Evolutionary conservation across 805 yeast species (phyloP).

Genomic region (Kazachstania taianensis): DNA sequence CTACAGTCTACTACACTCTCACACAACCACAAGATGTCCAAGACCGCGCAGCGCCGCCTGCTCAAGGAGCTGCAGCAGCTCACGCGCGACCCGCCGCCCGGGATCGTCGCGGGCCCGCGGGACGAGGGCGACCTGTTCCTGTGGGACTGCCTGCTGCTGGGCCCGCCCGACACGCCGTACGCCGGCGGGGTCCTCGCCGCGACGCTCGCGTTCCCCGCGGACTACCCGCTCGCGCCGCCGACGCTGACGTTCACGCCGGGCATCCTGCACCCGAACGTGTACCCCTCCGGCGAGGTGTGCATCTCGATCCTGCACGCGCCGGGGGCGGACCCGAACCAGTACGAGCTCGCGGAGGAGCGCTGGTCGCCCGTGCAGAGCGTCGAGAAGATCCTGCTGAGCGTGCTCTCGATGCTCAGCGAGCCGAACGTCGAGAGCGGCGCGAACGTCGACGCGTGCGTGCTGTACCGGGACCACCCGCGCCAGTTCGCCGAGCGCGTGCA

Average conservation of each 20-base stretch:
- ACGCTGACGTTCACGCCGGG: slow-evolving; percentile 67
- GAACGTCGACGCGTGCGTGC: slow-evolving; percentile 64
- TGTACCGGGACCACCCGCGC: slow-evolving; percentile 80
- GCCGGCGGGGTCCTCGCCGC: slow-evolving; percentile 87
- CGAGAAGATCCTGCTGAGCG: slow-evolving; percentile 89
- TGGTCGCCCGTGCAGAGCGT: slow-evolving; percentile 98
- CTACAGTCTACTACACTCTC: background rate
- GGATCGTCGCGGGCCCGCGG: slow-evolving; percentile 87
- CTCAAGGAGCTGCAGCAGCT: slow-evolving; percentile 85
- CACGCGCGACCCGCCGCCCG: slow-evolving; percentile 82
- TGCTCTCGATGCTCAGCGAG: slow-evolving; percentile 92
- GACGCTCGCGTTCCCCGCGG: slow-evolving; percentile 56
- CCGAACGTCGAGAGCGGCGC: slow-evolving; percentile 97
- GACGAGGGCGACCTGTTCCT: slow-evolving; percentile 60
- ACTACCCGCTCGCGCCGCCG: slow-evolving; percentile 80
- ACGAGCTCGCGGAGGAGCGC: slow-evolving; percentile 90
- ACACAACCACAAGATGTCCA: slow-evolving; percentile 17
- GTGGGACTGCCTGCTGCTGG: slow-evolving; percentile 81
- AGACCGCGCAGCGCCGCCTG: slow-evolving; percentile 77
- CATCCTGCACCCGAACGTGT: slow-evolving; percentile 86
- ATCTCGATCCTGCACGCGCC: slow-evolving; percentile 92
- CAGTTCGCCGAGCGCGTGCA: slow-evolving; percentile 59
- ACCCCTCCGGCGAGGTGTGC: slow-evolving; percentile 91
- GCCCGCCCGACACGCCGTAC: slow-evolving; percentile 76
- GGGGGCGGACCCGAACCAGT: slow-evolving; percentile 94